Percentiles rank a stretch among this genome's conserved stretches.
These are phyloP conservation scores for Pneumocystis jirovecii DNA, from an alignment of 1,139 yeast species.

Conservation along the genomic window DNA sequence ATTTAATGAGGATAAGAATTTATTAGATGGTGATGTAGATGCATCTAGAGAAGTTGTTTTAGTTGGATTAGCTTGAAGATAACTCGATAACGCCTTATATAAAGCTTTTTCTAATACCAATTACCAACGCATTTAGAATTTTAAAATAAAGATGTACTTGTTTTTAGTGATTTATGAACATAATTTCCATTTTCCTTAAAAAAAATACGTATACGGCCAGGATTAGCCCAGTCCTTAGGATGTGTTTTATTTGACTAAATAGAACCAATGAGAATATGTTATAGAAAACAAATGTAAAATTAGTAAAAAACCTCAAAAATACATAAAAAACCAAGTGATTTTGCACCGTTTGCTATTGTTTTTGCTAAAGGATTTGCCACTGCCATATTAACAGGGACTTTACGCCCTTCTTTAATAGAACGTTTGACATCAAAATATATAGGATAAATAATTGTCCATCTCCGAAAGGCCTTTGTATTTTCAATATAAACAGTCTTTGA, in stretches of 20 bases:
- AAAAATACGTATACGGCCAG: slow-evolving; percentile 77
- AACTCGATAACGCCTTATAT: slow-evolving; percentile 45
- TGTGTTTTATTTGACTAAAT: slow-evolving; percentile 73
- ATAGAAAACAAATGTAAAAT: slow-evolving; percentile 15
- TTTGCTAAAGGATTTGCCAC: slow-evolving; percentile 80
- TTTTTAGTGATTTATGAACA: slow-evolving; percentile 12
- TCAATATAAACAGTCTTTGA: neutral
- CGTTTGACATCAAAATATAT: slow-evolving; percentile 76
- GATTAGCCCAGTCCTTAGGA: slow-evolving; percentile 95
- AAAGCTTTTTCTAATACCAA: slow-evolving; percentile 47
- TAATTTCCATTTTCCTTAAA: slow-evolving; percentile 27
- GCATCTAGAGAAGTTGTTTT: slow-evolving; percentile 44
- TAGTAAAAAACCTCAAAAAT: slow-evolving; percentile 29
- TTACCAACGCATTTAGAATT: slow-evolving; percentile 2
- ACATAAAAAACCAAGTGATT: slow-evolving; percentile 29
- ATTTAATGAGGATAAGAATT: slow-evolving; percentile 51
- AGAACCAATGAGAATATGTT: slow-evolving; percentile 25
- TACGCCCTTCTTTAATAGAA: slow-evolving; percentile 67
- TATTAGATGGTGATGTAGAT: slow-evolving; percentile 46
- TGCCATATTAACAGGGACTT: slow-evolving; percentile 52
- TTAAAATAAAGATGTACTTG: slow-evolving; percentile 8
- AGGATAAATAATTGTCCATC: slow-evolving; percentile 44
- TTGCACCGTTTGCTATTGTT: slow-evolving; percentile 52
- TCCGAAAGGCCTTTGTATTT: neutral
- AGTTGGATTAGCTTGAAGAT: slow-evolving; percentile 51